A percentile compares a stretch with the other conserved stretches of the same genome.
phyloP scores from a whole-genome alignment of 2,329 filamentous ascomycete species.

The Hymenoscyphus albidus region DNA sequence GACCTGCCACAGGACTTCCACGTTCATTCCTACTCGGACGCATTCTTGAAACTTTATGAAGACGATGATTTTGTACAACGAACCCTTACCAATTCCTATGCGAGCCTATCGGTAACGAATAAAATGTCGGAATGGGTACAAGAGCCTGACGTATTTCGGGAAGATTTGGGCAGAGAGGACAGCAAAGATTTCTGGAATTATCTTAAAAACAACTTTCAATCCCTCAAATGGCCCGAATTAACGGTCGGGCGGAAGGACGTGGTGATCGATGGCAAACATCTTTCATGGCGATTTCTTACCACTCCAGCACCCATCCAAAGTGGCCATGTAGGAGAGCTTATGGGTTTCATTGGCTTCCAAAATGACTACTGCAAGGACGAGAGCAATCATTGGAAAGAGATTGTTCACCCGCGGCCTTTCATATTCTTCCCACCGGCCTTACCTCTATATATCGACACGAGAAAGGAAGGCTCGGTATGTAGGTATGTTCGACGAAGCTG shows the following conservation, averaged over 20 bases:
- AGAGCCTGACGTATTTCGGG: slow-evolving; percentile 64
- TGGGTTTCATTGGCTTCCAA: slow-evolving; percentile 71
- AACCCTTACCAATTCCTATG: slow-evolving; percentile 70
- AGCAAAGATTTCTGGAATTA: slow-evolving; percentile 64
- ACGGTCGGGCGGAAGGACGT: slow-evolving; percentile 28
- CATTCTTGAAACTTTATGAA: slow-evolving; percentile 73
- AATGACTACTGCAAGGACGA: slow-evolving; percentile 66
- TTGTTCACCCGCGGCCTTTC: slow-evolving; percentile 64
- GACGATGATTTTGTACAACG: slow-evolving; percentile 55
- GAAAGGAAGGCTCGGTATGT: slow-evolving; percentile 78
- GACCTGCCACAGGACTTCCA: slow-evolving; percentile 60
- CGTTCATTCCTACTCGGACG: slow-evolving; percentile 63
- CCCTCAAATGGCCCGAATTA: slow-evolving; percentile 31
- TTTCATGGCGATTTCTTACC: slow-evolving; percentile 67
- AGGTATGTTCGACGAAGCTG: slow-evolving; percentile 93
- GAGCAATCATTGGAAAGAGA: slow-evolving; percentile 64
- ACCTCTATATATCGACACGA: slow-evolving; percentile 88
- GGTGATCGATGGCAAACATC: slow-evolving; percentile 40
- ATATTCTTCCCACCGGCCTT: slow-evolving; percentile 85
- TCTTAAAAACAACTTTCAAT: slow-evolving; percentile 33
- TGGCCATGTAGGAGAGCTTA: slow-evolving; percentile 61
- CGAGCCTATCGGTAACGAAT: slow-evolving; percentile 69
- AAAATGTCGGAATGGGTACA: slow-evolving; percentile 75
- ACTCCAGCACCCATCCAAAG: slow-evolving; percentile 38
- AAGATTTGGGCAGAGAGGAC: slow-evolving; percentile 62